Conservation (phyloP, 176 grass and related monocot genomes). For the maize (Zea mays) region DNA sequence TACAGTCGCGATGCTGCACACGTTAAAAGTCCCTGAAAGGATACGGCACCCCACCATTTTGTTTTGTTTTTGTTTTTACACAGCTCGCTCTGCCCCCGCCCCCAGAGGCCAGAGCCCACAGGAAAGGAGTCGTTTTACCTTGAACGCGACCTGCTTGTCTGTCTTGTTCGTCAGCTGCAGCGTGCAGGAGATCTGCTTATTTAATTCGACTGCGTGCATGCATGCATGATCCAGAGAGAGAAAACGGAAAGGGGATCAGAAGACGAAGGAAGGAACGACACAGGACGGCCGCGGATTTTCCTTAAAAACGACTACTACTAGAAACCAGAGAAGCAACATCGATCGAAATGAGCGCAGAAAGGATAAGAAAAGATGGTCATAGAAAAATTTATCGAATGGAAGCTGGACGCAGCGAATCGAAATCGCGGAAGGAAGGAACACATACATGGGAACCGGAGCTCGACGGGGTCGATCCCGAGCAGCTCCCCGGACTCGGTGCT, state of each 20-base stretch:
- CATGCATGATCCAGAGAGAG: neutral
- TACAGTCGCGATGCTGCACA: conserved; percentile 33
- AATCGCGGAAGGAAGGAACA: neutral
- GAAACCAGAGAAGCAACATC: neutral
- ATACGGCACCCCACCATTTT: too few relatives aligned
- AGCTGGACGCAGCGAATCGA: neutral
- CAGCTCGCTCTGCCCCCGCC: too few relatives aligned
- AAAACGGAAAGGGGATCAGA: neutral
- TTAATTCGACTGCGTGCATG: conserved; percentile 60
- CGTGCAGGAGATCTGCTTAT: conserved; percentile 86
- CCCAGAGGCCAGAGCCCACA: too few relatives aligned
- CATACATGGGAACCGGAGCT: conserved; percentile 77
- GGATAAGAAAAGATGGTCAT: neutral
- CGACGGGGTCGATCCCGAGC: conserved; percentile 68
- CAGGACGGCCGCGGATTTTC: neutral
- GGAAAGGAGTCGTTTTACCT: conserved; percentile 51
- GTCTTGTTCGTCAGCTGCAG: conserved; percentile 79
- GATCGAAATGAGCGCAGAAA: neutral
- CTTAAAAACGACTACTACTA: neutral
- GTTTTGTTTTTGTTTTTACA: too few relatives aligned
- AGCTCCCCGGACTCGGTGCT: conserved; percentile 51
- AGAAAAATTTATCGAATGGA: conserved; percentile 17
- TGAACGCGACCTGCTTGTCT: conserved; percentile 68
- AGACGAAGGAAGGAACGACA: neutral
- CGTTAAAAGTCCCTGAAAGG: neutral